Percentiles rank a stretch among this genome's conserved stretches.
Conservation (phyloP, 1,139 yeast species). For the Tardiomyces depauwii region DNA sequence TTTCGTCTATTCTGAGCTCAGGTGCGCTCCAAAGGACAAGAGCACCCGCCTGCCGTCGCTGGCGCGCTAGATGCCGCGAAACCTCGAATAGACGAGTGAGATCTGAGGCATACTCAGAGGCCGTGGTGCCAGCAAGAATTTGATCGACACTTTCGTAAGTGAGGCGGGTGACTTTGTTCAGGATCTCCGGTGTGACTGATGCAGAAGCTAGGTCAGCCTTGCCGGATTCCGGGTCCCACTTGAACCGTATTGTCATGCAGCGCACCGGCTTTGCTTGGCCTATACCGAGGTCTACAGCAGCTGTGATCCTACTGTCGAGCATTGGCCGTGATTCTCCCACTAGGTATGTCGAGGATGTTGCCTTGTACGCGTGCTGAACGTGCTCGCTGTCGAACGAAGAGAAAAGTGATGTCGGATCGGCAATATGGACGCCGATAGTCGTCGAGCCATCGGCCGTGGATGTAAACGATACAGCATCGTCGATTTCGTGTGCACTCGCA, state of each 20-base stretch:
- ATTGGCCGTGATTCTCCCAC: constrained; percentile 58
- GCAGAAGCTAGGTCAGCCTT: background rate
- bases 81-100: background rate
- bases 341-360: constrained; percentile 59
- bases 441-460: constrained; percentile 24
- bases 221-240: background rate
- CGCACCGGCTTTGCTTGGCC: background rate
- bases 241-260: background rate
- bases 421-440: constrained; percentile 58
- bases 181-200: background rate
- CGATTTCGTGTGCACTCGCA: constrained; percentile 74
- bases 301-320: constrained; percentile 32
- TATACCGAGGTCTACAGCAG: background rate
- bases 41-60: background rate
- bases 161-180: background rate
- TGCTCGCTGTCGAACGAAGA: constrained; percentile 33
- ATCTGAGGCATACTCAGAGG: background rate
- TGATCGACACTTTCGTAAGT: background rate
- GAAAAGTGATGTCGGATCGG: constrained; percentile 66
- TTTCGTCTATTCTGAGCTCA: background rate
- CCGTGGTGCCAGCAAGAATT: background rate
- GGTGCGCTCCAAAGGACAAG: background rate
- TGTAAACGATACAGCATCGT: constrained; percentile 72
- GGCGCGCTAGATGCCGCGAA: background rate
- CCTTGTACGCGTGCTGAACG: constrained; percentile 47